Percentiles rank a stretch among this genome's conserved stretches.
These are phyloP conservation scores for Kokia cookei DNA, from an alignment of 441 rosid genomes.

Conservation along the genomic window DNA sequence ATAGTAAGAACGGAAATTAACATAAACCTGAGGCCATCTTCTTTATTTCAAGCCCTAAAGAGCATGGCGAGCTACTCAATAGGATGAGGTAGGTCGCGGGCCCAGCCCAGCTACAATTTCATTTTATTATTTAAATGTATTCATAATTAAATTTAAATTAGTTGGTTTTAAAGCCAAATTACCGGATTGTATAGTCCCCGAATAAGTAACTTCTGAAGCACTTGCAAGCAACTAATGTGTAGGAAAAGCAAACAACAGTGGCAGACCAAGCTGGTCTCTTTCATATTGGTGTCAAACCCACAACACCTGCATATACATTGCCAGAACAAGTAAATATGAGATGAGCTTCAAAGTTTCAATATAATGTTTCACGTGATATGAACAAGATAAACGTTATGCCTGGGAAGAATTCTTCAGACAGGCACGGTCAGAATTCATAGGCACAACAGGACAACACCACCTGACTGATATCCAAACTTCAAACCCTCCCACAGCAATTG, in stretches of 20 bases:
- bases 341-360: not conserved
- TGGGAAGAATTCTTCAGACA: not conserved
- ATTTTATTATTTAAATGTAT: too few species aligned
- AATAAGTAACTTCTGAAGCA: too few species aligned
- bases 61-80: not conserved
- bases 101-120: too few species aligned
- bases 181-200: too few species aligned
- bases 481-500: not conserved
- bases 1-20: too few species aligned
- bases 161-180: too few species aligned
- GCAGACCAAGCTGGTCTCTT: not conserved
- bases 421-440: not conserved
- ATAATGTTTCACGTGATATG: not conserved
- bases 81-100: too few species aligned
- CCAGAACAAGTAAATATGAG: slow-evolving; percentile 1
- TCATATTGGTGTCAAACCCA: slow-evolving; percentile 67
- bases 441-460: not conserved
- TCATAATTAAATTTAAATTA: too few species aligned
- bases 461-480: not conserved
- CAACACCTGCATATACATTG: slow-evolving; percentile 50
- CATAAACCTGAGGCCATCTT: not conserved
- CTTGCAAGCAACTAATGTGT: not conserved
- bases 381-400: not conserved
- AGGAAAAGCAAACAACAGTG: slow-evolving; percentile 9
- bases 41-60: not conserved